phyloP scores from a whole-genome alignment of 345 rosid species.

The Ailanthus altissimus region DNA sequence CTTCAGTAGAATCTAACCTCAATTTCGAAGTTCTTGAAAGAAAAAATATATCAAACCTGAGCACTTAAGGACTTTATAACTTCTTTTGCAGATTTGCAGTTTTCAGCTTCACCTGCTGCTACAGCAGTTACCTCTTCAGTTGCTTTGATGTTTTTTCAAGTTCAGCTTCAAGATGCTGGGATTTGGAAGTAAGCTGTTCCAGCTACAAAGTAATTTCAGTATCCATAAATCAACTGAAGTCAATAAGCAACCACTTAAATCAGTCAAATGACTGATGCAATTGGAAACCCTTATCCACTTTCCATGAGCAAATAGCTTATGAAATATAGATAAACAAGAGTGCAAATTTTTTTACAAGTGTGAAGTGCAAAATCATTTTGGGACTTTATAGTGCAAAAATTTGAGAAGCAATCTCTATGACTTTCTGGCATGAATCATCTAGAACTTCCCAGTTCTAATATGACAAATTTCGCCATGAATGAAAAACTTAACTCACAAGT shows the following conservation, averaged over 20 bases:
- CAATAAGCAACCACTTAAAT: not conserved
- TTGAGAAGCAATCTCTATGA: not conserved
- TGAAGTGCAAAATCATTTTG: not conserved
- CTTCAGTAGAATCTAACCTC: not conserved
- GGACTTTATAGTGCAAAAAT: not conserved
- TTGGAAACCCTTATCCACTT: not conserved
- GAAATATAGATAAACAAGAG: slow-evolving; percentile 6
- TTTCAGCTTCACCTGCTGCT: slow-evolving; percentile 85
- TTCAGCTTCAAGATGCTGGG: slow-evolving; percentile 67
- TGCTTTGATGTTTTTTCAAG: slow-evolving; percentile 63
- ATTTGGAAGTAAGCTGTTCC: slow-evolving; percentile 60
- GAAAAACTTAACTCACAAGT: not conserved
- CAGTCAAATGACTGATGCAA: slow-evolving; percentile 9
- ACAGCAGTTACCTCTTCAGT: slow-evolving; percentile 65
- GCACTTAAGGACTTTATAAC: slow-evolving; percentile 70
- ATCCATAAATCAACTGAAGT: slow-evolving; percentile 14
- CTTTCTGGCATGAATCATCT: not conserved
- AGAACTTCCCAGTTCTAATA: not conserved
- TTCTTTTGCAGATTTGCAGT: slow-evolving; percentile 79
- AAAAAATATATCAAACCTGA: slow-evolving; percentile 52
- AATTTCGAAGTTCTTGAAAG: not conserved
- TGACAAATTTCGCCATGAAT: not conserved
- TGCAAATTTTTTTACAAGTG: not conserved
- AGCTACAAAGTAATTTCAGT: slow-evolving; percentile 47
- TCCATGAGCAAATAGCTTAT: not conserved